phyloP scores from a whole-genome alignment of 139 green algal species.

The Picochlorum sp. region DNA sequence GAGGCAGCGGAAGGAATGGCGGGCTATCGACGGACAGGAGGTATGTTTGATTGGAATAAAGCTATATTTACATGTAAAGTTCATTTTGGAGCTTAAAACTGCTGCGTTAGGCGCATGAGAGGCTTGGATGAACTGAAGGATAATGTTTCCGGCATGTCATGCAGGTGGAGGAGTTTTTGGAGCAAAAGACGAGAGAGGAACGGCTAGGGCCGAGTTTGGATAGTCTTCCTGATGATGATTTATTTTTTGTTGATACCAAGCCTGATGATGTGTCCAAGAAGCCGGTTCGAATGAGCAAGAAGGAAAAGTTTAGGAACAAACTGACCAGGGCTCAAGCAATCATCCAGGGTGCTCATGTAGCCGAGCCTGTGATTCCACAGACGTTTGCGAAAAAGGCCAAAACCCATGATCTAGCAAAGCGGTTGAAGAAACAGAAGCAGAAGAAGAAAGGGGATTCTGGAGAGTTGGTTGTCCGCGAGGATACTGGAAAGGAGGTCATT shows the following conservation, averaged over 20 bases:
- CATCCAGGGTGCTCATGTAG: conserved; percentile 11
- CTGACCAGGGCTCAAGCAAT: conserved; percentile 22
- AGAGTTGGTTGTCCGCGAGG: too few relatives aligned
- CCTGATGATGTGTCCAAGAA: conserved; percentile 3
- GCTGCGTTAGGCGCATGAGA: too few relatives aligned
- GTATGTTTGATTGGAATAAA: conserved; percentile 10
- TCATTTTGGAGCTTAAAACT: not conserved
- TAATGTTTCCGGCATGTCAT: not conserved
- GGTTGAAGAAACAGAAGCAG: not conserved
- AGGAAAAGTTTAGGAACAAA: conserved; percentile 13
- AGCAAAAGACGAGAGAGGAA: conserved; percentile 41
- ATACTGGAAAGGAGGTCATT: too few relatives aligned
- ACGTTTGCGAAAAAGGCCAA: not conserved
- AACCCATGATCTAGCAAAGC: not conserved
- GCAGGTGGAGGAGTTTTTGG: conserved; percentile 50
- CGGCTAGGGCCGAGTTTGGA: conserved; percentile 38
- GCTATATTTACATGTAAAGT: not conserved
- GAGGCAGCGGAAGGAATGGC: conserved; percentile 10
- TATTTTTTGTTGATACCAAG: conserved; percentile 58
- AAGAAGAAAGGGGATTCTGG: not conserved
- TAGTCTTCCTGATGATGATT: conserved; percentile 48
- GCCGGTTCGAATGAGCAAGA: conserved; percentile 1
- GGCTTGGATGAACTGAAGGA: too few relatives aligned
- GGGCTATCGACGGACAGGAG: conserved; percentile 20
- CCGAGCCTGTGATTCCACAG: conserved; percentile 8